Conservation (phyloP, 148 eudicot species). For the Diospyros lotus region DNA sequence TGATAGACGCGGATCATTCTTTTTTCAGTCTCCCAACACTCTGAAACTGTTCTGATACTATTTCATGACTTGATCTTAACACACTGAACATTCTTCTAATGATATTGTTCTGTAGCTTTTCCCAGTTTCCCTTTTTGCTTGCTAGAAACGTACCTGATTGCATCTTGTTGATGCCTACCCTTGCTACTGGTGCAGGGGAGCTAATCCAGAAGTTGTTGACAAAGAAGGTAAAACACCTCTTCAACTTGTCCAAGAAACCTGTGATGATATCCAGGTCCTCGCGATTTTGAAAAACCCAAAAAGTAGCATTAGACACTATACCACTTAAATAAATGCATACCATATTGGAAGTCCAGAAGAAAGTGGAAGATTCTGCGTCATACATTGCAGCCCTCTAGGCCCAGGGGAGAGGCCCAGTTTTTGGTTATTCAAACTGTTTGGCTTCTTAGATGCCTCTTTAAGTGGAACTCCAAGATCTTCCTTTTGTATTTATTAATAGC, state of each 20-base stretch:
- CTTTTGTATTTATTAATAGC: slow-evolving; percentile 3
- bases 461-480: background rate
- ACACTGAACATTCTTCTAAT: no score
- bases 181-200: slow-evolving; percentile 52
- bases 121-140: background rate
- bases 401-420: background rate
- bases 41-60: no score
- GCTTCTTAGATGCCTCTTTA: background rate
- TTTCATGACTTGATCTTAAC: no score
- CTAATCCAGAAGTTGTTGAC: slow-evolving; percentile 50
- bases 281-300: slow-evolving; percentile 49
- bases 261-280: slow-evolving; percentile 62
- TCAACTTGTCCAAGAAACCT: slow-evolving; percentile 45
- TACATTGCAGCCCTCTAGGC: background rate
- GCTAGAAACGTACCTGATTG: background rate
- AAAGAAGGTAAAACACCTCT: slow-evolving; percentile 63
- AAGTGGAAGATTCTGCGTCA: background rate
- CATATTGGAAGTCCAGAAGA: background rate
- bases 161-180: background rate
- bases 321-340: background rate
- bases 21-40: no score
- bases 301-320: slow-evolving; percentile 27
- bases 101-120: no score
- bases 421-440: background rate
- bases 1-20: no score